Conservation (phyloP, 2,329 filamentous ascomycete genomes). For the Cladophialophora carrionii region DNA sequence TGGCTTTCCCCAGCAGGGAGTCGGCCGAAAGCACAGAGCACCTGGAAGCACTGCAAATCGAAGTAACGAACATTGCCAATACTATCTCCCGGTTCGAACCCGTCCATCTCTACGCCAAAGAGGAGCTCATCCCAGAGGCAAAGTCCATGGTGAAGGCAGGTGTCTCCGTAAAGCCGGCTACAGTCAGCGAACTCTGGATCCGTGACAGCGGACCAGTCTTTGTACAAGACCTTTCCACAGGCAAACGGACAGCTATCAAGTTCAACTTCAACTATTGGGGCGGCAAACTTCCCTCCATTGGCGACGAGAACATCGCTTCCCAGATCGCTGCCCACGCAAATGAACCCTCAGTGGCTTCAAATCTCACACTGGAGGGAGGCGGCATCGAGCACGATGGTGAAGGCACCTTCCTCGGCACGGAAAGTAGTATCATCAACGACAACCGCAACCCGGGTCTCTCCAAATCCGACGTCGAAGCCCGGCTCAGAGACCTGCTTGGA, state of each 20-base stretch:
- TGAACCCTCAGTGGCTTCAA: conserved; percentile 32
- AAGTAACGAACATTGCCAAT: conserved; percentile 18
- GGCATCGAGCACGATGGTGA: conserved; percentile 45
- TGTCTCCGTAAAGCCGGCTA: conserved; percentile 34
- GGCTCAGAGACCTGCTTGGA: conserved; percentile 40
- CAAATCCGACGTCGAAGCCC: conserved; percentile 38
- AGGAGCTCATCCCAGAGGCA: conserved; percentile 37
- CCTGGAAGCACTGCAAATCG: conserved; percentile 18
- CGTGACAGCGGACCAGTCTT: conserved; percentile 43
- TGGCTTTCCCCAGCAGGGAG: conserved; percentile 17
- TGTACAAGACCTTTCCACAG: conserved; percentile 26
- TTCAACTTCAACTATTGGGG: conserved; percentile 30
- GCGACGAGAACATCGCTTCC: conserved; percentile 25
- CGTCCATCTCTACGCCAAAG: conserved; percentile 41
- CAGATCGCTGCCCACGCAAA: conserved; percentile 15
- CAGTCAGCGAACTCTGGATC: conserved; percentile 42
- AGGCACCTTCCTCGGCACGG: conserved; percentile 44
- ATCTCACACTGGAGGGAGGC: conserved; percentile 41
- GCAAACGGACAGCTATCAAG: conserved; percentile 25
- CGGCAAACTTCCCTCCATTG: conserved; percentile 28
- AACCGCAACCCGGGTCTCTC: conserved; percentile 41
- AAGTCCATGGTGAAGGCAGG: conserved; percentile 8
- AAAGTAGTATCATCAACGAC: conserved; percentile 43
- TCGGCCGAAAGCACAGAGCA: conserved; percentile 15
- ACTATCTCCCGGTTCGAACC: conserved; percentile 40